Base-by-base conservation (phyloP, 2,329 filamentous ascomycete genomes). In the Nemania sp. region DNA sequence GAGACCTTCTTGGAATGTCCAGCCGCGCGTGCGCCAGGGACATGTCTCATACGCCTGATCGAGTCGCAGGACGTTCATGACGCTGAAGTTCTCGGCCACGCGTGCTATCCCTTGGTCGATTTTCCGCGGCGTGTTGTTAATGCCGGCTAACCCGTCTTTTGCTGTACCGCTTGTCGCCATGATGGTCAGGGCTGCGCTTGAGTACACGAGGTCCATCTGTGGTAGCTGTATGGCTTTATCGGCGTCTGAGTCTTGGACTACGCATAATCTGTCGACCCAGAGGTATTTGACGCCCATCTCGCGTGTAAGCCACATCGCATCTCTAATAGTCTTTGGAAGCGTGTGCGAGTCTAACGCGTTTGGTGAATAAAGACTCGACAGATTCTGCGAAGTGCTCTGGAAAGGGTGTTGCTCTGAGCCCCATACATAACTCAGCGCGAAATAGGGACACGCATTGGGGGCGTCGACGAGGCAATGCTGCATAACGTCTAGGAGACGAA, bases 261-360 rank as follows among this genome's bases (percentile, higher is more conserved):
- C 62, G 33, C 66, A 69, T 9, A 65, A 42, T 11, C 61, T 56
- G 22, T 69, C 66, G 15, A 68, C 54, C 66, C 66, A 69, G n/a
- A 68, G 56, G 39, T 61, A 66, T 3, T 40, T 39, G 6, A 59
- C 55, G 2, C 61, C 64, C 42, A 67, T 54, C 15, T 54, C 49
- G 9, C 33, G 42, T 6, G 62, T 59, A 26, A 63, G 54, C 20
- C 49, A 49, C 2, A 66, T 50, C 2, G 59, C 60, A 37, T 66
- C 64, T 3, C 52, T 41, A 24, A 61, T 59, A 5, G 58, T 57
- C 41, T 53, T 61, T 7, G 60, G 58, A n/a, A 62, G 40, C 2
- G 7, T 1, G 6, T 52, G 23, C 12, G 28, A 28, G 11, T 17
- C 8, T 14, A 62, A 26, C 2, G 37, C 53, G 8, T 33, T 49